Base-by-base conservation (phyloP, 768 basidiomycete species). In the Termitomyces titanicus region DNA sequence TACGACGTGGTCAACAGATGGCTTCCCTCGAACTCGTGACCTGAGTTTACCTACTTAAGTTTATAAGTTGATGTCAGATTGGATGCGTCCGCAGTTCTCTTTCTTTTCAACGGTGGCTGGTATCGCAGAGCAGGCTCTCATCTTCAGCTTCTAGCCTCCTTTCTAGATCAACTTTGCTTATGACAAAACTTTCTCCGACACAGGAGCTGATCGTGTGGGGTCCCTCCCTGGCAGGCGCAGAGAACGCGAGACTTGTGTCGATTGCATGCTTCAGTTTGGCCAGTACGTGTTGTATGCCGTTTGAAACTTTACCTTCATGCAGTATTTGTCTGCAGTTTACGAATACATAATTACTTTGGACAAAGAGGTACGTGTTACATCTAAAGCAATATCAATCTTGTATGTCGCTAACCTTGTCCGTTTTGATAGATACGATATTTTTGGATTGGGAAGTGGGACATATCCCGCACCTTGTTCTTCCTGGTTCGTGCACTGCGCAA, bases 321-420 rank as follows among this genome's bases (percentile, higher is more conserved):
- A 10, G 34, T 12, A 44, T 9, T 17, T 12, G 13, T 50, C 20
- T 6, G 8, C 33, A 71, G 68, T 70, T 6, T 71, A 70, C 52
- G 70, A 72, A 45, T 68, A 68, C 39, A 11, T 67, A 27, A 69
- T 76, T 51, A 78, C 74, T 11, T 54, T 77, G 8, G 69, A 72
- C 38, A 67, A 73, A 42, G 75, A 77, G 67, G 75, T 71, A 57
- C 17, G 34, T 48, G 25, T n/a, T n/a, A n/a, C 18, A 46, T 37
- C 24, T 47, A 9, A 17, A 17, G 38, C 18, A 38, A 35, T 8
- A 40, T 51, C 22, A 27, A n/a, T 3, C 17, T 39, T n/a, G 45
- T 31, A n/a, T 46, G 5, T 10, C 12, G 40, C 8, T 52, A 47
- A 57, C 25, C 17, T 31, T 15, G 7, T 43, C 40, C 25, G 20